Base-by-base conservation (phyloP, 2,329 filamentous ascomycete genomes). In the Cryoendolithus antarcticus region DNA sequence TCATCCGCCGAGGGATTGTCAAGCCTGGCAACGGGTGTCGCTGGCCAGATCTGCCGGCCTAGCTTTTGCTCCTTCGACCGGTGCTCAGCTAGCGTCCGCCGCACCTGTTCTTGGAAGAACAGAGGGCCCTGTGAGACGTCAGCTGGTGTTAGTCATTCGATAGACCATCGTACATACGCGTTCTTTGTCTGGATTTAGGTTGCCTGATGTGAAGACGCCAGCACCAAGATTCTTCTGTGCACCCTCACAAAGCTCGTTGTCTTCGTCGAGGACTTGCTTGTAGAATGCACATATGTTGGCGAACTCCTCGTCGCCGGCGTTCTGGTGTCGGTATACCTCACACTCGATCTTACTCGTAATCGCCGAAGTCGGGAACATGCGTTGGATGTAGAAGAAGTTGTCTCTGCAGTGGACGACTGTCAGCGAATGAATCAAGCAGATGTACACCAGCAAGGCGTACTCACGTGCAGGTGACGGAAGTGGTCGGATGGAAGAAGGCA, bases 261-360 rank as follows among this genome's bases (percentile, higher is more conserved):
- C 74, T 54, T 78, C 74, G 1, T 64, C 63, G 66, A 77, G 70
- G 52, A 77, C 68, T 13, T 69, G 66, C 55, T 72, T 71, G 60
- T 75, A 77, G 30, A 40, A 40, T 11, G 34, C 34, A 21, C 34
- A 36, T 29, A 40, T 40, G 11, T 75, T 68, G 11, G 56, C 62
- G 29, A 64, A 62, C 48, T 71, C 66, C 33, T 70, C 65, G 1
- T 61, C 53, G 2, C 56, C 65, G 2, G 65, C 62, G 54, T 46
- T 60, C 42, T 48, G 21, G 41, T 44, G 34, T 51, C 72, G 70
- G 42, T 67, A 60, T 37, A 73, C 68, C 44, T 67, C 61, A 19
- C 28, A 58, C 62, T 47, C 67, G 63, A 31, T 65, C 62, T 44
- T 69, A 60, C 34, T 71, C 66, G 31, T 60, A 56, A 56, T 75